Percentiles rank a stretch among this genome's conserved stretches.
Conservation (phyloP, 768 basidiomycete species). For the Hirschioporus abietinus region DNA sequence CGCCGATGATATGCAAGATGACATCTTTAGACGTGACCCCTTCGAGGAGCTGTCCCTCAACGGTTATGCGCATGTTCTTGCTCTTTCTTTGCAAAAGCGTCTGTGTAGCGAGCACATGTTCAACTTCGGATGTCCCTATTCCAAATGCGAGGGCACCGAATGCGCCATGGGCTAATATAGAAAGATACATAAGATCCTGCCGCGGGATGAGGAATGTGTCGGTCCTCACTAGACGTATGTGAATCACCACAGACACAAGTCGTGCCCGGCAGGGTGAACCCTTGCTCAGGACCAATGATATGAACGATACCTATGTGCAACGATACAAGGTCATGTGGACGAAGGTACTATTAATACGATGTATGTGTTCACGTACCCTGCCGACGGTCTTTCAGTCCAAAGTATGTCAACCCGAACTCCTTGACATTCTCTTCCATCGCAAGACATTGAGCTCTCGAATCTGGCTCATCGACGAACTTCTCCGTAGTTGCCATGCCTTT, state of each 20-base stretch:
- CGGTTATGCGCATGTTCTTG: conserved; percentile 90
- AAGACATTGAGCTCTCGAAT: conserved; percentile 77
- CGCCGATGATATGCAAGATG: conserved; percentile 83
- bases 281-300: conserved; percentile 91
- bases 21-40: conserved; percentile 90
- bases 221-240: conserved; percentile 75
- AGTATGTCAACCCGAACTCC: conserved; percentile 88
- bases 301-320: conserved; percentile 64
- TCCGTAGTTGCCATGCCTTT: conserved; percentile 68
- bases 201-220: conserved; percentile 7
- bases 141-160: conserved; percentile 92
- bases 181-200: neutral
- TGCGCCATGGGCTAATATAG: conserved; percentile 70
- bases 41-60: conserved; percentile 74
- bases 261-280: conserved; percentile 79
- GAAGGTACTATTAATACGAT: neutral
- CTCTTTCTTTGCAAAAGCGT: conserved; percentile 81
- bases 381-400: conserved; percentile 83
- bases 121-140: conserved; percentile 91
- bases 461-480: conserved; percentile 76
- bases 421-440: conserved; percentile 88
- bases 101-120: conserved; percentile 91
- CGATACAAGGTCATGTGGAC: conserved; percentile 1
- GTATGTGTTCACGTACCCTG: conserved; percentile 52
- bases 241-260: conserved; percentile 91